These are phyloP conservation scores for Sporobolomyces phaffii DNA, from an alignment of 768 basidiomycete species.

Conservation along the genomic window DNA sequence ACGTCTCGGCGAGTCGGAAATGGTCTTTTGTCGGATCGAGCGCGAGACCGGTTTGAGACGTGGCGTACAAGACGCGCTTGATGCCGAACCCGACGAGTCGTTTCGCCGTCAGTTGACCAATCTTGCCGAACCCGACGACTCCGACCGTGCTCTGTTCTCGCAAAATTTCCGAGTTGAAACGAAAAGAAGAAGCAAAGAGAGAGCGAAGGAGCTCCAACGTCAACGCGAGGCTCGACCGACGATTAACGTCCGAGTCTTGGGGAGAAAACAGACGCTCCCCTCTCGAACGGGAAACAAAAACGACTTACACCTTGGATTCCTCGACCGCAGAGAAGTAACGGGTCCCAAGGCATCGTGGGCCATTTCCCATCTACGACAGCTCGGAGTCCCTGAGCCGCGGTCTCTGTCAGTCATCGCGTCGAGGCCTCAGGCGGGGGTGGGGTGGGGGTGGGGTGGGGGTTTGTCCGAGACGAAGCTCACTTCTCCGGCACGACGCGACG, in stretches of 20 bases:
- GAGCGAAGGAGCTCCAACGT: no score
- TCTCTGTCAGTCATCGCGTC: no score
- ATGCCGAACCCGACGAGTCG: constrained; percentile 79
- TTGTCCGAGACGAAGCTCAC: constrained; percentile 49
- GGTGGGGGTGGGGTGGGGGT: no score
- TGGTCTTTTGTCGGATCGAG: constrained; percentile 28
- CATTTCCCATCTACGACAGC: constrained; percentile 55
- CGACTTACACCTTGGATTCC: constrained; percentile 43
- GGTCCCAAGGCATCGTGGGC: constrained; percentile 70
- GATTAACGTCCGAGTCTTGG: no score
- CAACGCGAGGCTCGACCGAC: no score
- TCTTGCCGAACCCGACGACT: constrained; percentile 85
- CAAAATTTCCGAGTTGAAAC: background rate
- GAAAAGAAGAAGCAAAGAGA: background rate
- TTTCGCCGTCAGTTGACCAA: constrained; percentile 73
- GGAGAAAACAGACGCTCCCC: no score
- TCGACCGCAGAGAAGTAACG: constrained; percentile 72
- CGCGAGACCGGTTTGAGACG: constrained; percentile 48
- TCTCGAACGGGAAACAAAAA: background rate
- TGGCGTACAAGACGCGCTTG: constrained; percentile 64
- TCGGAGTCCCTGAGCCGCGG: constrained; percentile 13
- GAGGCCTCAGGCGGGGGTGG: no score
- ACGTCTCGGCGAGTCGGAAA: constrained; percentile 11
- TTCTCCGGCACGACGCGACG: constrained; percentile 68
- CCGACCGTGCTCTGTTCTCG: constrained; percentile 58